Base-by-base conservation (phyloP, 139 green algal genomes). In the Tetradesmus lagerheimii region DNA sequence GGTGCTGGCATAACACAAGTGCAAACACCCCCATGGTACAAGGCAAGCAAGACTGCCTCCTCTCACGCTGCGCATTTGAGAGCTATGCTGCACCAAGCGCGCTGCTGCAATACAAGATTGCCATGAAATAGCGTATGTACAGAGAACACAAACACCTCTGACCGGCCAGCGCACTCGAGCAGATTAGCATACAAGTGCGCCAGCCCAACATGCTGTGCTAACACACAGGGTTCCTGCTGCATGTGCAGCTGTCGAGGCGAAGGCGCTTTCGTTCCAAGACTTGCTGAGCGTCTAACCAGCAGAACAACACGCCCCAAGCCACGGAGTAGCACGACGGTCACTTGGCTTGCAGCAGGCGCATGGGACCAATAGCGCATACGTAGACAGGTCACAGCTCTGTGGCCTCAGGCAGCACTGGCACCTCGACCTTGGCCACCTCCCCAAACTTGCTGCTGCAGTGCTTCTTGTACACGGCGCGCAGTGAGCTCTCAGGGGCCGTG, bases 401-500 rank as follows among this genome's bases (percentile, higher is more conserved):
- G 29, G 85, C 76, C 87, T 91, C 87, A 20, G 41, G 76, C 87
- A 91, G 53, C 27, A 81, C 88, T 43, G 88, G 88, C 76, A 88
- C 57, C 43, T 82, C 66, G 25, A 83, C 45, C 89, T 92, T 97
- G 50, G 97, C 94, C 15, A 98, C 95, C 91, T 96, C 94, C 53
- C 91, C 89, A 86, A 95, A 96, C 93, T 98, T 98, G 67, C 88
- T 62, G 80, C 86, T 90, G 71, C 79, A 93, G 92, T 99, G 99
- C 94, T 99, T 99, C 90, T 99, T 99, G 94, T 97, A 96, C 9
- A 99, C 97, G 4, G 98, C 97, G 6, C 88, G 87, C 34, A 99
- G 93, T 15, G 82, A 93, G 85, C 89, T 91, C 83, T 96, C 47
- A 20, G 94, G 91, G 27, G 97, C 96, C 90, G 98, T 98, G 79